A percentile compares a stretch with the other conserved stretches of the same genome.
Conservation (phyloP, 495 filamentous ascomycete species). For the Penicillium crystallinum region DNA sequence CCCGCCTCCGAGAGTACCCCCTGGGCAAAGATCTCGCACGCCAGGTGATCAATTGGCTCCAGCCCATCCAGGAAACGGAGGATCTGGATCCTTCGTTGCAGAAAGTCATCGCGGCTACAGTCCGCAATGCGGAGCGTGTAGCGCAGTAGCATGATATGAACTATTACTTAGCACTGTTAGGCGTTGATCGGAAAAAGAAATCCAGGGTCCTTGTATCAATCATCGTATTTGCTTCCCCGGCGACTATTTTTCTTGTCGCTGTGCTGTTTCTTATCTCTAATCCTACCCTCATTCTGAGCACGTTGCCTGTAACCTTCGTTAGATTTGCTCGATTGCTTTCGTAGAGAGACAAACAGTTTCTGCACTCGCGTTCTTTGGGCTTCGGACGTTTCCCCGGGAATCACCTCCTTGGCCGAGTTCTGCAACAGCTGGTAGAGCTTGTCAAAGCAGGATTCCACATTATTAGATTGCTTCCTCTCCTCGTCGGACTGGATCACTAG, state of each 20-base stretch:
- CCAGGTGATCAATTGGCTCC: conserved; percentile 57
- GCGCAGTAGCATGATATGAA: conserved; percentile 15
- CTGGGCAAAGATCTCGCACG: conserved; percentile 39
- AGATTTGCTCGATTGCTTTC: not conserved
- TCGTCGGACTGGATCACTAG: conserved; percentile 66
- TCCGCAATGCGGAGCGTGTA: conserved; percentile 36
- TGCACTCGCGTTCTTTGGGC: conserved; percentile 55
- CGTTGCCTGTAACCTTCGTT: conserved; percentile 52
- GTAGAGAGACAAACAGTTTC: conserved; percentile 50
- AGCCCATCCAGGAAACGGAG: conserved; percentile 47
- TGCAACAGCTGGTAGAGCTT: conserved; percentile 56
- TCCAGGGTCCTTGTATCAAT: conserved; percentile 26
- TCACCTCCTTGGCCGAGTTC: conserved; percentile 43
- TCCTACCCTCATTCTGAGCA: conserved; percentile 61
- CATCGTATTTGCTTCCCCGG: conserved; percentile 44
- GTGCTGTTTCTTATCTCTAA: conserved; percentile 71
- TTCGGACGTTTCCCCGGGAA: conserved; percentile 63
- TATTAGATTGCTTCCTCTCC: conserved; percentile 58
- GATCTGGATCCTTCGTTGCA: conserved; percentile 61
- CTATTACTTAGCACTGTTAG: conserved; percentile 17
- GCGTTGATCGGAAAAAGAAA: conserved; percentile 26
- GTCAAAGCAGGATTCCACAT: conserved; percentile 58
- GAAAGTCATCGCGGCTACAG: conserved; percentile 58
- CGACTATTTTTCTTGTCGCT: conserved; percentile 75
- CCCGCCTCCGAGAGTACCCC: conserved; percentile 47